These are phyloP conservation scores for Cenchrus purpureus DNA, from an alignment of 176 grass and related monocot species.

Conservation along the genomic window DNA sequence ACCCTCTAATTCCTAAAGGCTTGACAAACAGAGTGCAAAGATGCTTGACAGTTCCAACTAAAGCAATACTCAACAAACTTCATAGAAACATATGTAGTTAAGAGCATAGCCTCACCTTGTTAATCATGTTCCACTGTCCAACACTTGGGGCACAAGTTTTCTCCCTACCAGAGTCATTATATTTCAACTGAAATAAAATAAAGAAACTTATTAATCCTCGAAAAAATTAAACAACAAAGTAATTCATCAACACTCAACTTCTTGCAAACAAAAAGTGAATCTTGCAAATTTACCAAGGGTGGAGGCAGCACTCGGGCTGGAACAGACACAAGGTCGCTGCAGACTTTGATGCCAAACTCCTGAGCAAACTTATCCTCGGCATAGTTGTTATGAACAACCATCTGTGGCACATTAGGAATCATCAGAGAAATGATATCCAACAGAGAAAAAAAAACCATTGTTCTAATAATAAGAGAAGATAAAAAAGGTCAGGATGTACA, in stretches of 20 bases:
- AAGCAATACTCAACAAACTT: conserved; percentile 2
- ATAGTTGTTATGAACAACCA: conserved; percentile 71
- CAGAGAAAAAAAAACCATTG: not conserved
- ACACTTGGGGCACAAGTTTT: conserved; percentile 66
- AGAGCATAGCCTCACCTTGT: conserved; percentile 59
- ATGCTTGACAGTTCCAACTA: not conserved
- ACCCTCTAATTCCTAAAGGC: not conserved
- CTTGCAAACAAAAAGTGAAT: not conserved
- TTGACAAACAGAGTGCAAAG: not conserved
- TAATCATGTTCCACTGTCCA: conserved; percentile 92
- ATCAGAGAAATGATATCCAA: not conserved
- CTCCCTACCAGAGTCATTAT: conserved; percentile 72
- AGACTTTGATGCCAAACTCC: conserved; percentile 69
- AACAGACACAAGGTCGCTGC: conserved; percentile 57
- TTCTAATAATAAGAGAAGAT: not conserved
- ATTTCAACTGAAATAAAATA: conserved; percentile 65
- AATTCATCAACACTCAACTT: not conserved
- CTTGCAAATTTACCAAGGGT: conserved; percentile 49
- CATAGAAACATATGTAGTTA: not conserved
- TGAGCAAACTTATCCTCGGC: conserved; percentile 62
- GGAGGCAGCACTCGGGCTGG: conserved; percentile 72
- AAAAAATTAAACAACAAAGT: not conserved
- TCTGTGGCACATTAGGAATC: conserved; percentile 35
- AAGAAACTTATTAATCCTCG: conserved; percentile 3
- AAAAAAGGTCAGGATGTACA: conserved; percentile 35